A percentile compares a stretch with the other conserved stretches of the same genome.
Evolutionary conservation across 208 protist genomes (phyloP).

Genomic region (Leishmania tarentolae): DNA sequence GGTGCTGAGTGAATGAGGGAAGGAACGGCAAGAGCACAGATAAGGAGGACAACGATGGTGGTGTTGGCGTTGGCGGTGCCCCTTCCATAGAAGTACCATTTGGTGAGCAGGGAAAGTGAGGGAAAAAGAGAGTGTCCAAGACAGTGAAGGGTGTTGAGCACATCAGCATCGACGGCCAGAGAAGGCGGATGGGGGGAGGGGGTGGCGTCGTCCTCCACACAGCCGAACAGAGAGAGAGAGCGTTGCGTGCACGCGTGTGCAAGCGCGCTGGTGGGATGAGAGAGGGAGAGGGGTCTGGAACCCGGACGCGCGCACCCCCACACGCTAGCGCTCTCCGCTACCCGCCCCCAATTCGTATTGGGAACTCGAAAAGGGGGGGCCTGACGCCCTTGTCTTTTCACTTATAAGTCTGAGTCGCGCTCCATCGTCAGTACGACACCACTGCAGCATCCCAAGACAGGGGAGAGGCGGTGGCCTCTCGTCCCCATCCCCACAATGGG

Average conservation of each 20-base stretch:
- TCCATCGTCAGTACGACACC: not conserved
- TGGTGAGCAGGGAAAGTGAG: not conserved
- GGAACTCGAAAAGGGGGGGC: no score
- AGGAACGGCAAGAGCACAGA: not conserved
- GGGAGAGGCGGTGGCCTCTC: not conserved
- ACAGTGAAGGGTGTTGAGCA: not conserved
- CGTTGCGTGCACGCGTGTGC: no score
- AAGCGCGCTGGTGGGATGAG: not conserved
- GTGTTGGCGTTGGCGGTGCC: not conserved
- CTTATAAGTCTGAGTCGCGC: not conserved
- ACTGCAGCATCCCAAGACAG: not conserved
- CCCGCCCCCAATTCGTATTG: not conserved
- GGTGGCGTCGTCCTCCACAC: not conserved
- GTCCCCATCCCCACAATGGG: not conserved
- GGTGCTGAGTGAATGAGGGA: not conserved
- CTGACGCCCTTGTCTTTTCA: no score
- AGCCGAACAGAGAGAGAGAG: not conserved
- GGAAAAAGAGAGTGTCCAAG: not conserved
- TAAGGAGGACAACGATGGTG: not conserved
- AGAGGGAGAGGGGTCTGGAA: not conserved
- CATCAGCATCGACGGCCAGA: not conserved
- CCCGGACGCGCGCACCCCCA: not conserved
- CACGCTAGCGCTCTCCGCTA: not conserved
- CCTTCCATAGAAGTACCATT: not conserved
- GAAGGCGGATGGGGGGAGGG: not conserved